Percentiles rank a stretch among this genome's conserved stretches.
These are phyloP conservation scores for Mortierella sp. DNA, from an alignment of 371 early-diverging fungal species.

Conservation along the genomic window DNA sequence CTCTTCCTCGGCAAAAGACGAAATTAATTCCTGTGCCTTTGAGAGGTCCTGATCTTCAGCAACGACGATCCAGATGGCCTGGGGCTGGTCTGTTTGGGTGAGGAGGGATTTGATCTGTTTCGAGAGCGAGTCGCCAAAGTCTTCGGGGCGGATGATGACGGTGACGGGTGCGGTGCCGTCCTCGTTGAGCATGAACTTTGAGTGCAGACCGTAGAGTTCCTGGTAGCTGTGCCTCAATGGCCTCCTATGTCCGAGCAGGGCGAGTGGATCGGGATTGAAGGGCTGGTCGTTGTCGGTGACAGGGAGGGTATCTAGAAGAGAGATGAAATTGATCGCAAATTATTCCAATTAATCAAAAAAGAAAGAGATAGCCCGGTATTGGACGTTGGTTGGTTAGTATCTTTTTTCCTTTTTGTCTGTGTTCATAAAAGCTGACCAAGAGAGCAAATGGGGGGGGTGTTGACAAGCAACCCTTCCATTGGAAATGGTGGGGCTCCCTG, in stretches of 20 bases:
- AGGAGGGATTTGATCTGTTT: slow-evolving; percentile 64
- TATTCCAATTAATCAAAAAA: background rate
- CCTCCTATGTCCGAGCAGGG: slow-evolving; percentile 51
- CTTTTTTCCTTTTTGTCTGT: background rate
- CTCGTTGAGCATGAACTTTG: slow-evolving; percentile 55
- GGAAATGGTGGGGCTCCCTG: background rate
- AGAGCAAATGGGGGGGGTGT: background rate
- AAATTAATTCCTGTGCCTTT: slow-evolving; percentile 33
- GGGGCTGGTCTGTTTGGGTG: slow-evolving; percentile 64
- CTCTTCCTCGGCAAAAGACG: slow-evolving; percentile 39
- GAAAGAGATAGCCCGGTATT: background rate
- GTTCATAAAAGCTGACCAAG: background rate
- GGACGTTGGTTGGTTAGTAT: background rate
- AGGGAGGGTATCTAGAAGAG: slow-evolving; percentile 18
- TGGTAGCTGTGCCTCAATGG: slow-evolving; percentile 55
- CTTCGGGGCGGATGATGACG: slow-evolving; percentile 61
- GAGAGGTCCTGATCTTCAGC: slow-evolving; percentile 47
- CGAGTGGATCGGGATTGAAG: slow-evolving; percentile 54
- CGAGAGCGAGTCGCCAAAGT: slow-evolving; percentile 51
- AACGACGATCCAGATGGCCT: slow-evolving; percentile 65
- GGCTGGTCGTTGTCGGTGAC: slow-evolving; percentile 23
- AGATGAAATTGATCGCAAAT: background rate
- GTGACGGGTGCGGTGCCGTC: slow-evolving; percentile 63
- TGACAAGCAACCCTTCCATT: background rate
- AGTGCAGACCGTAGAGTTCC: slow-evolving; percentile 48